Percentiles rank a stretch among this genome's conserved stretches.
Evolutionary conservation across 2,329 filamentous ascomycete species (phyloP).

Genomic region (Boeremia exigua): DNA sequence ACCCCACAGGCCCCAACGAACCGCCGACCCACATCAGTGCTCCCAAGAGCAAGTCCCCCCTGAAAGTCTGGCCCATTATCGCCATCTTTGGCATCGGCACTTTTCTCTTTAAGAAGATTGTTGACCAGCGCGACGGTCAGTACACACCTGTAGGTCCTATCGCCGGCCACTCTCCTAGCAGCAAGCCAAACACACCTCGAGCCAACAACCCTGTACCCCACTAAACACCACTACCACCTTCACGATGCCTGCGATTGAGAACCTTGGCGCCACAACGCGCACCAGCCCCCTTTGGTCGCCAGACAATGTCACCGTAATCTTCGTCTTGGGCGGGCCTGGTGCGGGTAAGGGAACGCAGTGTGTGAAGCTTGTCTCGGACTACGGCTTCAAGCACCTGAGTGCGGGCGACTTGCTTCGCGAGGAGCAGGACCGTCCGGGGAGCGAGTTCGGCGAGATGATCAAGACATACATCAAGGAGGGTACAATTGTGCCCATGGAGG

Average conservation of each 20-base stretch:
- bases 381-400: slow-evolving; percentile 90
- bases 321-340: slow-evolving; percentile 94
- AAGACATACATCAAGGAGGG: slow-evolving; percentile 92
- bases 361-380: slow-evolving; percentile 81
- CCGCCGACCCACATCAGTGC: slow-evolving; percentile 40
- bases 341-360: slow-evolving; percentile 98
- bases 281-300: slow-evolving; percentile 74
- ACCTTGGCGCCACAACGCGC: slow-evolving; percentile 54
- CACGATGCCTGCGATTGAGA: slow-evolving; percentile 49
- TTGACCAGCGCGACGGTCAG: slow-evolving; percentile 52
- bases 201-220: slow-evolving; percentile 31
- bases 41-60: slow-evolving; percentile 47
- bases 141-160: slow-evolving; percentile 39
- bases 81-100: slow-evolving; percentile 56
- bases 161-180: slow-evolving; percentile 41
- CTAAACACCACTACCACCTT: slow-evolving; percentile 22
- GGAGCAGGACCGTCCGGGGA: slow-evolving; percentile 86
- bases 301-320: slow-evolving; percentile 85
- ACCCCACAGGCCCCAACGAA: slow-evolving; percentile 49
- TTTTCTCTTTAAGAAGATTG: slow-evolving; percentile 55
- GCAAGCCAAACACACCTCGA: slow-evolving; percentile 24
- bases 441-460: slow-evolving; percentile 92
- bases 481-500: slow-evolving; percentile 97
- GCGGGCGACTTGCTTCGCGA: slow-evolving; percentile 92
- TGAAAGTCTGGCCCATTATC: slow-evolving; percentile 54